A percentile compares a stretch with the other conserved stretches of the same genome.
Conservation (phyloP, 2,329 filamentous ascomycete genomes). For the Pseudocercospora eumusae region DNA sequence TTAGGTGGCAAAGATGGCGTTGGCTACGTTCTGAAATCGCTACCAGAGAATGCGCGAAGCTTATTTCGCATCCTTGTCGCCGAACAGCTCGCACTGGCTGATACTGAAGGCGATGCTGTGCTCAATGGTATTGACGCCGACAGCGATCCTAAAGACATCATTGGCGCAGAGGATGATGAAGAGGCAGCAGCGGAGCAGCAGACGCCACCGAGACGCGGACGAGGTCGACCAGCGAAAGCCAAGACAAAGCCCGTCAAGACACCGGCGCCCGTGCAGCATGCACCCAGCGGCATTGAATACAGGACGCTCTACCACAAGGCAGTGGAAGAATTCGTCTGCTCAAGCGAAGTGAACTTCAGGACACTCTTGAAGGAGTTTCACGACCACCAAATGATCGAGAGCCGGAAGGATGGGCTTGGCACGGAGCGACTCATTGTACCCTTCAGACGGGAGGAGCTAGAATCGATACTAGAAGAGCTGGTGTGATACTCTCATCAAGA, state of each 20-base stretch:
- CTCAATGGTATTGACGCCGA: constrained; percentile 37
- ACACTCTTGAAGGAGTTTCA: constrained; percentile 96
- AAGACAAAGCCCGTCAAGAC: constrained; percentile 21
- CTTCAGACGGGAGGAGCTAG: constrained; percentile 83
- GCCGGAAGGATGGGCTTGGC: constrained; percentile 78
- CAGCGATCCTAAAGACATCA: constrained; percentile 32
- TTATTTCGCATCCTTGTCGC: constrained; percentile 82
- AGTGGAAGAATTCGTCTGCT: constrained; percentile 94
- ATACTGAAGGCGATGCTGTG: constrained; percentile 53
- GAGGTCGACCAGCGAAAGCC: constrained; percentile 30
- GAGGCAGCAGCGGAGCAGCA: constrained; percentile 35
- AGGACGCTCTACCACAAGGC: constrained; percentile 91
- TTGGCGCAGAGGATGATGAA: constrained; percentile 36
- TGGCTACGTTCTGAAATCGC: constrained; percentile 81
- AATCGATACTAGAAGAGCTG: constrained; percentile 80
- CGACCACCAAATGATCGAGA: constrained; percentile 96
- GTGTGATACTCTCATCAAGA: constrained; percentile 29
- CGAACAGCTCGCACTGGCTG: constrained; percentile 71
- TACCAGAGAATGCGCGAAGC: constrained; percentile 89
- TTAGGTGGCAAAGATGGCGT: constrained; percentile 90
- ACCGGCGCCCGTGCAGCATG: constrained; percentile 19
- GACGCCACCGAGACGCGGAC: constrained; percentile 33
- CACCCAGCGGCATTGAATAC: constrained; percentile 72
- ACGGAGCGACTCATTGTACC: constrained; percentile 84
- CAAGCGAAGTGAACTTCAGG: constrained; percentile 92